Percentiles rank a stretch among this genome's conserved stretches.
phyloP scores from a whole-genome alignment of 108 stramenopile genomes.

The Fragilaria crotonensis region DNA sequence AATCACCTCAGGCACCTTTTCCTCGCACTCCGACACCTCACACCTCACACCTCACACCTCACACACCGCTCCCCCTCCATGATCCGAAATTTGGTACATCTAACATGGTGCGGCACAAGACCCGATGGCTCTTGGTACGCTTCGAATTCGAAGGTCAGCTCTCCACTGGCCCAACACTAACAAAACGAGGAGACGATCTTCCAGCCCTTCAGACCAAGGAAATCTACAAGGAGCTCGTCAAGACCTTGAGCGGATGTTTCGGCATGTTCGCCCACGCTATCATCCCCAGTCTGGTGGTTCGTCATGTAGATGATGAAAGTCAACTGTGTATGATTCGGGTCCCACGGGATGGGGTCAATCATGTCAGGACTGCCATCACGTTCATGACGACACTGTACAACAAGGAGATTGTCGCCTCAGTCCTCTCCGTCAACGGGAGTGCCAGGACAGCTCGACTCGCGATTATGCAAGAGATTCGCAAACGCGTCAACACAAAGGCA shows the following conservation, averaged over 20 bases:
- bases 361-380: constrained; percentile 38
- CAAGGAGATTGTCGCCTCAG: constrained; percentile 34
- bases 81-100: too few species aligned
- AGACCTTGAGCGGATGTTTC: background rate
- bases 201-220: background rate
- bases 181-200: background rate
- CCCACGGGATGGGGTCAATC: constrained; percentile 32
- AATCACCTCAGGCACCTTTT: too few species aligned
- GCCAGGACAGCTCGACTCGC: constrained; percentile 59
- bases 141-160: constrained; percentile 35
- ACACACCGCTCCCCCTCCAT: too few species aligned
- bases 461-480: constrained; percentile 13
- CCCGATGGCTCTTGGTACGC: constrained; percentile 55
- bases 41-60: too few species aligned
- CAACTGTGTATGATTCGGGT: constrained; percentile 46
- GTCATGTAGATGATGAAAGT: constrained; percentile 25
- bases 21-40: too few species aligned
- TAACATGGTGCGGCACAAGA: constrained; percentile 77
- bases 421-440: constrained; percentile 48
- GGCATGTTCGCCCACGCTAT: background rate
- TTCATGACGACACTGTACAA: constrained; percentile 29
- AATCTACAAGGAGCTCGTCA: background rate
- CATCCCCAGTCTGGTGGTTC: background rate
- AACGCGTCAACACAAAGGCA: background rate
- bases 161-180: background rate